Conservation (phyloP, 2,329 filamentous ascomycete genomes). For the Aquanectria penicillioides region DNA sequence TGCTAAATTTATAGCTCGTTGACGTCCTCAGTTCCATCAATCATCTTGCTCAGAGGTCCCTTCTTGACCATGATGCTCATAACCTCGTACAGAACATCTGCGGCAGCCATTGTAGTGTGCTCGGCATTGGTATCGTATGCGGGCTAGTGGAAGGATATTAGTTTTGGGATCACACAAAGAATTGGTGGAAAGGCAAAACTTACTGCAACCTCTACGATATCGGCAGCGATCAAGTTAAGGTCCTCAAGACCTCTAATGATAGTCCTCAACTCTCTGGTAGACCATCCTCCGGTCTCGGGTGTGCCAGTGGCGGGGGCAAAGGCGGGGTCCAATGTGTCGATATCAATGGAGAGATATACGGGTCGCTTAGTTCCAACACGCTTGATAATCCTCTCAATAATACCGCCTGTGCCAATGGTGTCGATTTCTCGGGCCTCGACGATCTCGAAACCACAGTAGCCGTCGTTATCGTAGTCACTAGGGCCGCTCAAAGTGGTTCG, state of each 20-base stretch:
- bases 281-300: conserved; percentile 81
- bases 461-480: conserved; percentile 78
- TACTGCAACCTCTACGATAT: conserved; percentile 74
- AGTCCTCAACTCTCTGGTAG: conserved; percentile 76
- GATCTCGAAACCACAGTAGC: conserved; percentile 82
- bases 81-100: conserved; percentile 78
- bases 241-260: conserved; percentile 76
- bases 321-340: conserved; percentile 84
- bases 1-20: conserved; percentile 17
- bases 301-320: conserved; percentile 82
- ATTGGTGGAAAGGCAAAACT: conserved; percentile 7
- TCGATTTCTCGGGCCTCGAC: conserved; percentile 71
- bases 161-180: accelerated
- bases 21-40: conserved; percentile 25
- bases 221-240: conserved; percentile 75
- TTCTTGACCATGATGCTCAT: conserved; percentile 87
- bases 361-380: conserved; percentile 78
- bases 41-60: conserved; percentile 69
- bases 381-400: conserved; percentile 80
- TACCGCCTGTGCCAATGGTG: conserved; percentile 69
- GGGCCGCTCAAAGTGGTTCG: conserved; percentile 78
- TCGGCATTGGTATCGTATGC: conserved; percentile 80
- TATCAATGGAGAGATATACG: conserved; percentile 85
- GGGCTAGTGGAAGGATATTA: conserved; percentile 49
- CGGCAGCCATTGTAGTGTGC: conserved; percentile 78